Percentiles rank a stretch among this genome's conserved stretches.
Evolutionary conservation across 257 asterid genomes (phyloP).

Genomic region (Avicennia marina): DNA sequence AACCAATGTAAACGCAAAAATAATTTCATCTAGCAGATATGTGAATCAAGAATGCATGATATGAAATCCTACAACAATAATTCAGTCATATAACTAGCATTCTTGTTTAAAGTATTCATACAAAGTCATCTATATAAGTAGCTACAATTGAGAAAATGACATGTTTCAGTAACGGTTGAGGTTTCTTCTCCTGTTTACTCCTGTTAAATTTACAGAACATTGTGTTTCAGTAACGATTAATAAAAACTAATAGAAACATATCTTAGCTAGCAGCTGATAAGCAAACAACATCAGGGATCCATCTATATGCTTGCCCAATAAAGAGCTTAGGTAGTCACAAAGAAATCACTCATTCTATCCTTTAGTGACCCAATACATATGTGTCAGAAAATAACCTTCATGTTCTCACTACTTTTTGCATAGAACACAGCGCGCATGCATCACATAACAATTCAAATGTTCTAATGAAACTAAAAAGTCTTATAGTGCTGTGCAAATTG

Average conservation of each 20-base stretch:
- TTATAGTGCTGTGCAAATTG: neutral
- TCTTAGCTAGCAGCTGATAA: slow-evolving; percentile 5
- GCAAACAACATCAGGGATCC: slow-evolving; percentile 7
- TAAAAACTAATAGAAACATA: slow-evolving; percentile 3
- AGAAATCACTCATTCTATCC: slow-evolving; percentile 10
- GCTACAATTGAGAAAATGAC: neutral
- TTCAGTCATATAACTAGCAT: neutral
- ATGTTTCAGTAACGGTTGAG: too few relatives aligned
- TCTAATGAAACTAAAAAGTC: slow-evolving; percentile 7
- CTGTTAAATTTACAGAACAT: slow-evolving; percentile 2
- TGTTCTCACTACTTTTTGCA: slow-evolving; percentile 1
- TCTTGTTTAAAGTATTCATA: slow-evolving; percentile 3
- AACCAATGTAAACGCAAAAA: too few relatives aligned
- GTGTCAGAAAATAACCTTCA: neutral
- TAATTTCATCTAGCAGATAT: neutral
- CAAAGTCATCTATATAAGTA: slow-evolving; percentile 1
- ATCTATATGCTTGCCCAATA: neutral
- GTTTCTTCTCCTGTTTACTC: neutral
- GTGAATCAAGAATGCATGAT: slow-evolving; percentile 2
- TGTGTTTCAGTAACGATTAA: neutral
- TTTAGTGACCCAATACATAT: neutral
- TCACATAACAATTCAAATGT: slow-evolving; percentile 1
- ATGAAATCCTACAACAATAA: too few relatives aligned
- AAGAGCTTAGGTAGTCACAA: slow-evolving; percentile 3
- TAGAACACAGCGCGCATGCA: slow-evolving; percentile 12